Conservation (phyloP, 352 stramenopile genomes). For the Elongisporangium anandrum region DNA sequence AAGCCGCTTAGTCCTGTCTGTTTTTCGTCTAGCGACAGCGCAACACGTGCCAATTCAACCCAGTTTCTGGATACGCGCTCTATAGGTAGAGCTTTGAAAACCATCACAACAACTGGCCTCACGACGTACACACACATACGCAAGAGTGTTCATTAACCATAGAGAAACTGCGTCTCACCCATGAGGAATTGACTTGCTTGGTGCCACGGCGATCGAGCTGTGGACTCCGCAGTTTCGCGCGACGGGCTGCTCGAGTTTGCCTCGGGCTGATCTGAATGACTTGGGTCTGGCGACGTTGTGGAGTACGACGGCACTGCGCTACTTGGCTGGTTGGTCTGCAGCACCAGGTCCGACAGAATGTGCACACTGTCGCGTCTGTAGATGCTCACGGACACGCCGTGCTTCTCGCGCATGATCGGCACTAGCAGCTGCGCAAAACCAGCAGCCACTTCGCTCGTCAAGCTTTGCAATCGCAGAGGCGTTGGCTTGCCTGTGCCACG, state of each 20-base stretch:
- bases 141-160: slow-evolving; percentile 20
- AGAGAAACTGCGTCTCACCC: slow-evolving; percentile 44
- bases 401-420: slow-evolving; percentile 56
- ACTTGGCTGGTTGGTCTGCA: slow-evolving; percentile 44
- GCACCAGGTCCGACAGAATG: slow-evolving; percentile 54
- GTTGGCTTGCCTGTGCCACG: slow-evolving; percentile 37
- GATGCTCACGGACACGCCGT: slow-evolving; percentile 58
- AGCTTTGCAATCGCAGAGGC: slow-evolving; percentile 33
- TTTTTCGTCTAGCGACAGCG: neutral
- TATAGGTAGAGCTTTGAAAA: neutral
- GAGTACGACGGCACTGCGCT: slow-evolving; percentile 21
- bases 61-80: neutral
- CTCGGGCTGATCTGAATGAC: slow-evolving; percentile 4
- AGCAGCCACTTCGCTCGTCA: slow-evolving; percentile 50
- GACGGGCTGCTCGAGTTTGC: slow-evolving; percentile 9
- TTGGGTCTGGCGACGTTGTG: slow-evolving; percentile 6
- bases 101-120: neutral
- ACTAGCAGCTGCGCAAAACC: slow-evolving; percentile 67
- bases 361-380: slow-evolving; percentile 54
- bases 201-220: slow-evolving; percentile 15
- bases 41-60: neutral
- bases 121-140: neutral
- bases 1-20: neutral
- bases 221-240: slow-evolving; percentile 9
- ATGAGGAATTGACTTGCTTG: slow-evolving; percentile 30